These are phyloP conservation scores for Arthrobotrys megalospora DNA, from an alignment of 2,329 filamentous ascomycete species.

Conservation along the genomic window DNA sequence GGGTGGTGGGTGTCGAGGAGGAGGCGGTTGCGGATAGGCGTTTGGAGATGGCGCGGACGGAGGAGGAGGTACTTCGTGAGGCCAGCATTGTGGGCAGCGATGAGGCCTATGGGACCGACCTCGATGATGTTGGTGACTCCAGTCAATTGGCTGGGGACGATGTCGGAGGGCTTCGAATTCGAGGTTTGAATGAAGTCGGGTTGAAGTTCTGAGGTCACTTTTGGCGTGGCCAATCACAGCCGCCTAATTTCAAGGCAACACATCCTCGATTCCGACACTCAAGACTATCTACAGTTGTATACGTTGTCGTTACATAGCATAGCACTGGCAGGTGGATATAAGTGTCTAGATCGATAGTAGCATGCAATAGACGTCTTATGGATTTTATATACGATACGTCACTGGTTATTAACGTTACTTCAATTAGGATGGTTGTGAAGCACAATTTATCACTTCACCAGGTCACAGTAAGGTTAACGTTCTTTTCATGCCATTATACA, in stretches of 20 bases:
- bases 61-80: constrained; percentile 52
- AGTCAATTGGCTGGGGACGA: constrained; percentile 50
- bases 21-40: constrained; percentile 48
- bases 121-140: constrained; percentile 40
- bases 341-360: too few species aligned
- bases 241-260: constrained; percentile 50
- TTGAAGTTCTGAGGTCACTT: constrained; percentile 51
- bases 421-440: too few species aligned
- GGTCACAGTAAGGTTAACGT: too few species aligned
- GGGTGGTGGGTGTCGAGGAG: constrained; percentile 60
- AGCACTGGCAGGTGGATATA: too few species aligned
- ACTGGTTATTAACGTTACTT: too few species aligned
- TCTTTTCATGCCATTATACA: too few species aligned
- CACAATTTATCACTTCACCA: too few species aligned
- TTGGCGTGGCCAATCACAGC: constrained; percentile 52
- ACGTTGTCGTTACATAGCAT: too few species aligned
- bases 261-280: constrained; percentile 15
- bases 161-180: constrained; percentile 7
- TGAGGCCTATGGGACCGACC: constrained; percentile 44
- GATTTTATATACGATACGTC: too few species aligned
- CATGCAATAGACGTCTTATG: too few species aligned
- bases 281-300: too few species aligned
- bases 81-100: constrained; percentile 46
- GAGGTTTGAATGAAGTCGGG: constrained; percentile 37
- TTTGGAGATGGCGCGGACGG: constrained; percentile 54